Conservation (phyloP, 2,329 filamentous ascomycete genomes). For the Annulohypoxylon truncatum region DNA sequence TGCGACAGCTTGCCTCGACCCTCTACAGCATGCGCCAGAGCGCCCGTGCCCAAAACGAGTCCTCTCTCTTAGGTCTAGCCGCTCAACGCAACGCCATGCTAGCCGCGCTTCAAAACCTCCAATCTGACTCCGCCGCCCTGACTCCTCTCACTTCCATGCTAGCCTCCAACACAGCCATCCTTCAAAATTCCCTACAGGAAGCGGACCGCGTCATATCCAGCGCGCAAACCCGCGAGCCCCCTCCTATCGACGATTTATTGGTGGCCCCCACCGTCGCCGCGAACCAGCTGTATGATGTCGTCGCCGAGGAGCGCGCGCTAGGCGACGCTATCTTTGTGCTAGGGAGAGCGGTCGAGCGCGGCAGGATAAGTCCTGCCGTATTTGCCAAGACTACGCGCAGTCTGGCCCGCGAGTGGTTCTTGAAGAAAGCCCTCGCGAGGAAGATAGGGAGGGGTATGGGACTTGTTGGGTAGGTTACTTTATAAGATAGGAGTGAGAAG, state of each 20-base stretch:
- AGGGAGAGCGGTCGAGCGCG: constrained; percentile 78
- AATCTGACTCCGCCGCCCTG: constrained; percentile 78
- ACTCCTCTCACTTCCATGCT: constrained; percentile 77
- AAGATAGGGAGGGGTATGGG: constrained; percentile 85
- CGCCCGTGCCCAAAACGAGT: constrained; percentile 76
- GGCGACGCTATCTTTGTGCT: constrained; percentile 89
- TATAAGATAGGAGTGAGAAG: background rate
- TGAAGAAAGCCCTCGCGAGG: constrained; percentile 82
- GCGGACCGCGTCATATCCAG: constrained; percentile 82
- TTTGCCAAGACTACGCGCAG: constrained; percentile 83
- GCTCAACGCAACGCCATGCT: constrained; percentile 85
- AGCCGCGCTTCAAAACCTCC: constrained; percentile 74
- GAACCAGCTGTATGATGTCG: constrained; percentile 89
- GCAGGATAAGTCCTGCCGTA: constrained; percentile 75
- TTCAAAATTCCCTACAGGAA: constrained; percentile 80
- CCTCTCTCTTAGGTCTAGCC: constrained; percentile 78
- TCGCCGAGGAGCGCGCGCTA: constrained; percentile 88
- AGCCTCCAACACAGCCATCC: constrained; percentile 79
- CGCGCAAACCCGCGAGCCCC: constrained; percentile 75
- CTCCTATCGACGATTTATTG: constrained; percentile 87
- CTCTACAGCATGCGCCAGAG: constrained; percentile 76
- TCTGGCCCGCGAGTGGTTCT: constrained; percentile 81
- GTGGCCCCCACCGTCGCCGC: constrained; percentile 95
- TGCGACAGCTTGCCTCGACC: constrained; percentile 78
- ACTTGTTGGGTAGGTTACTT: constrained; percentile 56